phyloP scores from a whole-genome alignment of 768 basidiomycete genomes.

The Favolaschia claudopus region DNA sequence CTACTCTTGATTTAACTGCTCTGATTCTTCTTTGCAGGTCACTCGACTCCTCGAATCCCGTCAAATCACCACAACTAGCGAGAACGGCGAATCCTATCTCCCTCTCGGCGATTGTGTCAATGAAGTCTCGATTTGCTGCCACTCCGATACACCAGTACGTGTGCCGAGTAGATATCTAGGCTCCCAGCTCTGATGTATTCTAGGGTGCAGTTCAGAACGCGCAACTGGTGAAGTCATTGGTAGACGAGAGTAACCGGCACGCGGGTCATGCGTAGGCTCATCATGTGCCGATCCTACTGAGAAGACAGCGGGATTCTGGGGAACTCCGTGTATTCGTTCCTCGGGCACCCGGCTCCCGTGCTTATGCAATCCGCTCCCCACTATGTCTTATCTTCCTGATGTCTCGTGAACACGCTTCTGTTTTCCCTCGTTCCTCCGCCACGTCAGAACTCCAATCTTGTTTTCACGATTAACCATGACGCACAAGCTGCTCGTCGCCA shows the following conservation, averaged over 20 bases:
- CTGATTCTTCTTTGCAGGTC: slow-evolving; percentile 49
- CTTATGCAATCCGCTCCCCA: too few relatives aligned
- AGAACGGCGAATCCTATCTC: slow-evolving; percentile 45
- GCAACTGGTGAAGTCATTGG: slow-evolving; percentile 57
- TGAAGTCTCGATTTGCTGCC: slow-evolving; percentile 69
- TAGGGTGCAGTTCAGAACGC: slow-evolving; percentile 65
- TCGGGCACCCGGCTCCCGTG: too few relatives aligned
- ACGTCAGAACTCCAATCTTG: not conserved
- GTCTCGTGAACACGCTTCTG: too few relatives aligned
- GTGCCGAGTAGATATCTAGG: slow-evolving; percentile 9
- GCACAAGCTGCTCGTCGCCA: slow-evolving; percentile 69
- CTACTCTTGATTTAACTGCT: not conserved
- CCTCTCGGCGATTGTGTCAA: slow-evolving; percentile 51
- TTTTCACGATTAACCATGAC: slow-evolving; percentile 15
- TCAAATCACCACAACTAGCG: slow-evolving; percentile 56
- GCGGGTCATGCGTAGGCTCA: slow-evolving; percentile 37
- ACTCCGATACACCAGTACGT: slow-evolving; percentile 70
- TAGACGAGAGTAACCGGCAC: slow-evolving; percentile 58
- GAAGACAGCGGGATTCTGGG: too few relatives aligned
- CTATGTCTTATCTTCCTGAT: too few relatives aligned
- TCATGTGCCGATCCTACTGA: too few relatives aligned
- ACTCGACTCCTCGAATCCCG: slow-evolving; percentile 49
- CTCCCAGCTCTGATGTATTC: not conserved
- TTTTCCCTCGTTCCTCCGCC: slow-evolving; percentile 2
- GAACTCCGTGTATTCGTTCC: too few relatives aligned